These are phyloP conservation scores for Vigna mungo DNA, from an alignment of 306 rosid species.

Conservation along the genomic window DNA sequence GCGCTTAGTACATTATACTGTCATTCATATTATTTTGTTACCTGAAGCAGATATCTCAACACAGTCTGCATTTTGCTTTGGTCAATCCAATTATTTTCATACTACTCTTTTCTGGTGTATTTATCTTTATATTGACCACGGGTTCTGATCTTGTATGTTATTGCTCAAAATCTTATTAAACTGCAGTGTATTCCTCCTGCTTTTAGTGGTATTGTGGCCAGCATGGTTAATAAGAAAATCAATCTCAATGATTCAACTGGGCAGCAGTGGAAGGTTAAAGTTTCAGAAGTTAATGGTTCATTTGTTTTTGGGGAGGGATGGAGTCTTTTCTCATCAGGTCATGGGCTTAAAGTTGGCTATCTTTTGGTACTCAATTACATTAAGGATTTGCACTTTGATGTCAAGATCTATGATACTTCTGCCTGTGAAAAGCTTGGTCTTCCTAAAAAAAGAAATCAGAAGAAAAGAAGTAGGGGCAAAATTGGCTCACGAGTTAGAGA, in stretches of 20 bases:
- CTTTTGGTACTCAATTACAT: constrained; percentile 58
- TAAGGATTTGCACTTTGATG: constrained; percentile 54
- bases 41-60: background rate
- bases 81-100: background rate
- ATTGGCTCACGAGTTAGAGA: constrained; percentile 29
- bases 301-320: constrained; percentile 70
- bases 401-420: constrained; percentile 57
- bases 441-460: constrained; percentile 33
- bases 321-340: constrained; percentile 58
- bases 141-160: constrained; percentile 13
- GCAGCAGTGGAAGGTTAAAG: constrained; percentile 53
- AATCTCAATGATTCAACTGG: constrained; percentile 63
- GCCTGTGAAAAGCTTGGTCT: constrained; percentile 61
- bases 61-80: background rate
- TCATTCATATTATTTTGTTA: background rate
- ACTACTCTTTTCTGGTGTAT: constrained; percentile 21
- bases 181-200: constrained; percentile 74
- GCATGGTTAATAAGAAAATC: constrained; percentile 49
- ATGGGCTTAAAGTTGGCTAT: constrained; percentile 61
- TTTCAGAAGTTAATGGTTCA: constrained; percentile 52
- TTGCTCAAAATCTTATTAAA: constrained; percentile 23
- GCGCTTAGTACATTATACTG: background rate
- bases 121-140: background rate
- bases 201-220: constrained; percentile 48
- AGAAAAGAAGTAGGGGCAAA: constrained; percentile 41